Base-by-base conservation (phyloP, 805 yeast species). In the Kluyveromyces nonfermentans region DNA sequence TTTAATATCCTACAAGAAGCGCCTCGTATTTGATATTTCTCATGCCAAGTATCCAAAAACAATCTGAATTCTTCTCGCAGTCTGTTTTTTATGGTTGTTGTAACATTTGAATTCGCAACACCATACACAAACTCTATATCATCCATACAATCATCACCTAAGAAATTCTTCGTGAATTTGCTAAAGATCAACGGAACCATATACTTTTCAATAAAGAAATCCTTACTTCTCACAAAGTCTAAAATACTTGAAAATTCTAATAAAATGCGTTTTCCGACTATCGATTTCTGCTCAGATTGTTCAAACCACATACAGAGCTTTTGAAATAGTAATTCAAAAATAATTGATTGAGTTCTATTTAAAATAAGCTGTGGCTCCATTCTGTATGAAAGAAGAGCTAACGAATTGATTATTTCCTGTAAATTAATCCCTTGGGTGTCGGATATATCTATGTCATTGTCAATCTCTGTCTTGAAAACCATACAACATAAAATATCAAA, bases 151-250 rank as follows among this genome's bases (percentile, higher is more conserved):
- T 18, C 35, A 33, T 18, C 20, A 18, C 9, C n/a, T n/a, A 33
- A 33, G 12, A 38, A 38, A 14, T 38, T 14, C 14, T 12, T 14
- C 7, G 20, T 7, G 14, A 28, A 22, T 31, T 28, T n/a, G 5
- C 6, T 19, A 17, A 14, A 12, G 25, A 28, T 5, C 9, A 18
- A n/a, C 7, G 77, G 76, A 0, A 60, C 41, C 2, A 78, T 53
- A 5, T 59, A 55, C 2, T 52, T 54, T 5, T 53, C 43, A 3
- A 64, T 38, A 12, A 75, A 41, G 35, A 55, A 54, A 3, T 60
- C 51, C 15, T 40, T 46, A 37, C 53, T 47, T 22, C 42, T 46
- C 15, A 54, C 52, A 37, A 50, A 58, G 17, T 42, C 46, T n/a
- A 59, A 31, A 1, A 55, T 38, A 2, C 46, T 33, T 33, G 55